These are phyloP conservation scores for Globisporangium megalacanthum DNA, from an alignment of 352 stramenopile species.

Conservation along the genomic window DNA sequence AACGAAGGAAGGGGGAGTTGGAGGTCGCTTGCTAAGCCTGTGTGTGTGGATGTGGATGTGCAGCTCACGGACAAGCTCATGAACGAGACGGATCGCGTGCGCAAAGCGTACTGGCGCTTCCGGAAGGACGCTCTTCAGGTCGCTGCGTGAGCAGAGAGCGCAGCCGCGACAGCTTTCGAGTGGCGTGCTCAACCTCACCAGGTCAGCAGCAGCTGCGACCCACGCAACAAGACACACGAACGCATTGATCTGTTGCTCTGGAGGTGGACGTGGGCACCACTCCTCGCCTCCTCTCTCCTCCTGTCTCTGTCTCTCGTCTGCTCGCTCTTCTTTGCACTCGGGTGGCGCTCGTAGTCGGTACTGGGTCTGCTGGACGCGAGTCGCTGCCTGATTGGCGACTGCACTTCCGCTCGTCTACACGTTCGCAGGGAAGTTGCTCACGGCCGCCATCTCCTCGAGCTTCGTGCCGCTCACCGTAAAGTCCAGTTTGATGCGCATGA, in stretches of 20 bases:
- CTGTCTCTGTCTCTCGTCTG: neutral
- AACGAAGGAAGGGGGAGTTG: neutral
- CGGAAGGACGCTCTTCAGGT: conserved; percentile 43
- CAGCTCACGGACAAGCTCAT: conserved; percentile 66
- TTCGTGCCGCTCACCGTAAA: conserved; percentile 82
- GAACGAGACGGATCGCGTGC: conserved; percentile 66
- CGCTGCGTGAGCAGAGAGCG: conserved; percentile 1
- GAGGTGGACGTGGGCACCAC: too few relatives aligned
- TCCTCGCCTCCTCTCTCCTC: neutral
- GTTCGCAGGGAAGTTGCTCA: conserved; percentile 70
- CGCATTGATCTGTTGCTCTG: neutral
- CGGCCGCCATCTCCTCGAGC: conserved; percentile 79
- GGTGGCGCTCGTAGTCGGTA: too few relatives aligned
- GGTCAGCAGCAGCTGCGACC: conserved; percentile 5
- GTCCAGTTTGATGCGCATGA: conserved; percentile 83
- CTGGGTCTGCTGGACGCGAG: neutral
- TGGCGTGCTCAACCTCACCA: neutral
- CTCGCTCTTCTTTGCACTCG: neutral
- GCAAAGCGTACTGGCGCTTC: conserved; percentile 72
- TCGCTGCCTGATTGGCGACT: neutral
- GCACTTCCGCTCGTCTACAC: conserved; percentile 28
- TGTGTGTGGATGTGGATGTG: neutral
- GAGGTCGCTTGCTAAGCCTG: neutral
- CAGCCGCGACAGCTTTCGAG: neutral
- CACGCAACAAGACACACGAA: neutral